phyloP scores from a whole-genome alignment of 768 basidiomycete species.

The Mycena sanguinolenta region DNA sequence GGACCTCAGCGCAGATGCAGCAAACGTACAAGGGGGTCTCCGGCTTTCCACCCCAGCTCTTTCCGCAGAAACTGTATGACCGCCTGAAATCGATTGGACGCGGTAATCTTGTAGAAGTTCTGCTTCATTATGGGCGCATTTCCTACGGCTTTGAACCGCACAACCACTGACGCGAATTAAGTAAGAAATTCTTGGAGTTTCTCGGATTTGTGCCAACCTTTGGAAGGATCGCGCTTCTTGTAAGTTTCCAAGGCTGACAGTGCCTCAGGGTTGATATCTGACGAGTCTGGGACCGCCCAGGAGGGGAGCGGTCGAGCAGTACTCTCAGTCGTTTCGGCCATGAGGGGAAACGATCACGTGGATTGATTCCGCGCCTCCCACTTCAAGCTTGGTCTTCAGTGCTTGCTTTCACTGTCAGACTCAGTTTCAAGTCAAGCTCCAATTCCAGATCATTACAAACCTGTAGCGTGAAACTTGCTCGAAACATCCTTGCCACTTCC shows the following conservation, averaged over 20 bases:
- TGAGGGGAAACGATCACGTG: conserved; percentile 18
- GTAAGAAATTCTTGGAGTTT: background rate
- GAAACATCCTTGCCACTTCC: no score
- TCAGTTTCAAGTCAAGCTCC: no score
- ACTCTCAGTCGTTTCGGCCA: conserved; percentile 42
- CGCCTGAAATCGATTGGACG: conserved; percentile 93
- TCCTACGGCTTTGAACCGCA: conserved; percentile 97
- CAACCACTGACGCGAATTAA: conserved; percentile 75
- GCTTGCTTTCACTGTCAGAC: no score
- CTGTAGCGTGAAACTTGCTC: no score
- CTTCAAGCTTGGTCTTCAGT: no score
- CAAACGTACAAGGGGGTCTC: conserved; percentile 84
- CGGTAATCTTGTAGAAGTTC: conserved; percentile 98
- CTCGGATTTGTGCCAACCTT: conserved; percentile 64
- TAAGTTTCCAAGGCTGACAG: conserved; percentile 85
- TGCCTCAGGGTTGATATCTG: conserved; percentile 60
- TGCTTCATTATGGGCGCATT: conserved; percentile 99
- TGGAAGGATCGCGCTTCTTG: conserved; percentile 86
- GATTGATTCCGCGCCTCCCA: background rate
- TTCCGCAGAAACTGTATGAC: conserved; percentile 94
- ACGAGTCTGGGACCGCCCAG: conserved; percentile 46
- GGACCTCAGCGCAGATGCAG: background rate
- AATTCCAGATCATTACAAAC: no score
- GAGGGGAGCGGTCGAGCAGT: conserved; percentile 49
- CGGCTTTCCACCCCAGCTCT: conserved; percentile 88